Conservation (phyloP, 805 yeast genomes). For the Yamadazyma phyllophila region DNA sequence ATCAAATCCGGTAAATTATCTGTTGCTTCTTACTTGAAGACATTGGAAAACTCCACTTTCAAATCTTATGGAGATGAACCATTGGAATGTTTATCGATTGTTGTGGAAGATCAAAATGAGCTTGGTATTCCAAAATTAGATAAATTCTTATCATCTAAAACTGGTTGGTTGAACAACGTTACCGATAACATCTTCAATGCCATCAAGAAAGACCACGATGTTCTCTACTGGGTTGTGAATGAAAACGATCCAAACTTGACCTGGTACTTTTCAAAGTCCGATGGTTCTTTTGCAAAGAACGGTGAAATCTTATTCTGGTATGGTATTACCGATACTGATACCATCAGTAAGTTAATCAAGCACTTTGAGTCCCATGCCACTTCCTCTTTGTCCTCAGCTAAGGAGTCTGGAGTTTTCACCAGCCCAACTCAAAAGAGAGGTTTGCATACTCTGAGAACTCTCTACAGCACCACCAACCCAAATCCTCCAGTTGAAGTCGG, state of each 20-base stretch:
- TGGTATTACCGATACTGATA: conserved; percentile 66
- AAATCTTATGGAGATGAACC: conserved; percentile 94
- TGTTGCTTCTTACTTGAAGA: conserved; percentile 78
- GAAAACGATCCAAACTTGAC: conserved; percentile 89
- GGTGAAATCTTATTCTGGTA: conserved; percentile 95
- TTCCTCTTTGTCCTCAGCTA: conserved; percentile 35
- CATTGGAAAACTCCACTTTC: conserved; percentile 60
- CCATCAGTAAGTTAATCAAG: conserved; percentile 59
- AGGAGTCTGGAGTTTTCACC: conserved; percentile 48
- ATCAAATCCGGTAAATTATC: conserved; percentile 67
- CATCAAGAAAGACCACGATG: conserved; percentile 66
- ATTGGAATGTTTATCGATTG: conserved; percentile 88
- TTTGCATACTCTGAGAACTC: conserved; percentile 43
- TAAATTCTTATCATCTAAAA: conserved; percentile 80
- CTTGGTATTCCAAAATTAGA: conserved; percentile 64
- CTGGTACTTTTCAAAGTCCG: conserved; percentile 91
- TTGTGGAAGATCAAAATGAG: conserved; percentile 43
- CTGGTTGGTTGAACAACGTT: conserved; percentile 97
- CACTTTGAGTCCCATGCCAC: conserved; percentile 40
- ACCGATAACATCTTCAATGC: conserved; percentile 91
- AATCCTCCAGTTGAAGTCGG: conserved; percentile 72
- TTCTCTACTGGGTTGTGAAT: conserved; percentile 83
- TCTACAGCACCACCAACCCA: conserved; percentile 41
- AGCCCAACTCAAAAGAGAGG: conserved; percentile 51
- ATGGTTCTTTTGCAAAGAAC: conserved; percentile 87